Base-by-base conservation (phyloP, 1,139 yeast genomes). In the Candida labiduridarum region DNA sequence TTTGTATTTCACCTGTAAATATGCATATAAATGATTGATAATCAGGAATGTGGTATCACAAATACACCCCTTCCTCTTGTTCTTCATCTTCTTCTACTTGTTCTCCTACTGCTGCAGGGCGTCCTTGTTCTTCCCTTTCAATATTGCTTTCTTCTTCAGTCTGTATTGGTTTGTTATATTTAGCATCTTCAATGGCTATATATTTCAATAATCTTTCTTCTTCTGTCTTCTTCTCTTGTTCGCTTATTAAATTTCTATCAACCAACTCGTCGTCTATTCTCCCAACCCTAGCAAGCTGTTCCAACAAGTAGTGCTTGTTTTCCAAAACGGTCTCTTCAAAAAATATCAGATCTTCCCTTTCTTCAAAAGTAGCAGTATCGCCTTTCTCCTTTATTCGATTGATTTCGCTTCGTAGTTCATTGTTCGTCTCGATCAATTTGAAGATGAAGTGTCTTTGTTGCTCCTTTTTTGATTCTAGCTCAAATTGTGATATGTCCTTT, bases 341-440 rank as follows among this genome's bases (percentile, higher is more conserved):
- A 19, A 75, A 55, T 16, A 53, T 46, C 15, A 59, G 49, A 53
- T 73, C 78, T 60, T 65, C 40, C 4, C 46, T 30, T n/a, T 27
- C 53, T 53, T 39, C 58, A 51, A 11, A 54, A 58, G 7, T 44
- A 38, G 34, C 18, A 15, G n/a, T 5, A 36, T 44, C 41, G 12
- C 16, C 16, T 11, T 29, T 29, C 30, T 33, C 22, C 43, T 50
- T 57, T 14, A 57, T 50, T 22, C 41, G 41, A 2, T 51, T 52
- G 27, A 74, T 66, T 50, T 73, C 79, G 11, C 53, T 48, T 11
- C 53, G 41, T 33, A 76, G 60, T 42, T 65, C 59, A 31, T 52
- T 58, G 53, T 74, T 74, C 19, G 79, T 72, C 27, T 66, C 69
- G 27, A 56, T 51, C 36, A 76, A 59, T 53, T 71, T 73, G 27